phyloP scores from a whole-genome alignment of 805 yeast genomes.

The Ogataea methanolica region DNA sequence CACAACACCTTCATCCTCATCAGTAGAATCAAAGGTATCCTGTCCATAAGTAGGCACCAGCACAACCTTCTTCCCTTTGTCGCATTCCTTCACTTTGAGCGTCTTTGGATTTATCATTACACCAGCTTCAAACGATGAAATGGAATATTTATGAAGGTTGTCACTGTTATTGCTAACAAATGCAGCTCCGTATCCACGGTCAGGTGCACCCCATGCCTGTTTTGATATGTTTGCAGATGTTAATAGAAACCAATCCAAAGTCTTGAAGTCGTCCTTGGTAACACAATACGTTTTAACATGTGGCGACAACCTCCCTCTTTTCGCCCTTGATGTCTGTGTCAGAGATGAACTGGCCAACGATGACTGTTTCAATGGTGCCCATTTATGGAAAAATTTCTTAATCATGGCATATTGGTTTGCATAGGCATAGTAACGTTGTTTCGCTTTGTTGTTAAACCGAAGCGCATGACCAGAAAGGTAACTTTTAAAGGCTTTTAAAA shows the following conservation, averaged over 20 bases:
- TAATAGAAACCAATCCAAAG: slow-evolving; percentile 63
- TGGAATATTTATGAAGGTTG: slow-evolving; percentile 26
- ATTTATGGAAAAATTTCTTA: slow-evolving; percentile 38
- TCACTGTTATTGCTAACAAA: slow-evolving; percentile 5
- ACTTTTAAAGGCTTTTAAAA: slow-evolving; percentile 15
- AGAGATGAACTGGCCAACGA: neutral
- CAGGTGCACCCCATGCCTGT: slow-evolving; percentile 73
- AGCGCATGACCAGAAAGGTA: slow-evolving; percentile 28
- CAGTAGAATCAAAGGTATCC: slow-evolving; percentile 22
- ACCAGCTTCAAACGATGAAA: slow-evolving; percentile 51
- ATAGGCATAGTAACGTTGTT: slow-evolving; percentile 17
- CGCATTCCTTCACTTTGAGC: slow-evolving; percentile 9
- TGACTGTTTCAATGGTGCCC: slow-evolving; percentile 30
- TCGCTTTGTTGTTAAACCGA: slow-evolving; percentile 13
- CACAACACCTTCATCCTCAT: neutral
- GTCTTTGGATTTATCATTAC: slow-evolving; percentile 38
- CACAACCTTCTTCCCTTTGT: slow-evolving; percentile 4
- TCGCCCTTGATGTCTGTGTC: slow-evolving; percentile 26
- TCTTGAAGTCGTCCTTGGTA: slow-evolving; percentile 44
- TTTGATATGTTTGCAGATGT: slow-evolving; percentile 74
- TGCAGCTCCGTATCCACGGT: slow-evolving; percentile 17
- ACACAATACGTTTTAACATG: slow-evolving; percentile 68
- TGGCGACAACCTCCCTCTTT: slow-evolving; percentile 26
- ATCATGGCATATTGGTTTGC: slow-evolving; percentile 38
- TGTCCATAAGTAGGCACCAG: slow-evolving; percentile 42